Conservation (phyloP, 106 monocot genomes). For the Gastrodia elata region DNA sequence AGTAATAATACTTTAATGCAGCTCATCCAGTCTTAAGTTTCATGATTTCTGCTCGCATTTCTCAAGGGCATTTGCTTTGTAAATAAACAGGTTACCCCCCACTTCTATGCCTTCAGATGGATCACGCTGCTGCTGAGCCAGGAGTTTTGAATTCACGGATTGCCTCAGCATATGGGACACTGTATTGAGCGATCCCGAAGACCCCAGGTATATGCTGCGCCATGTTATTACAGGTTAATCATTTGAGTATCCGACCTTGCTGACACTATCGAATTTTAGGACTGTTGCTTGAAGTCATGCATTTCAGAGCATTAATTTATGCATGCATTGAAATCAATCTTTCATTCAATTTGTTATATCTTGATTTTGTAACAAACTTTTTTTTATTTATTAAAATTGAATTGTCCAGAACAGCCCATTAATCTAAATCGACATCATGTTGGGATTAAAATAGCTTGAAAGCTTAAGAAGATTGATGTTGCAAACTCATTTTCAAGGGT, state of each 20-base stretch:
- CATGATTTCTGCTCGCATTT: not conserved
- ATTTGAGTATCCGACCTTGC: not conserved
- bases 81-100: conserved; percentile 26
- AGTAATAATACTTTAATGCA: not conserved
- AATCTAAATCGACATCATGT: not conserved
- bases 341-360: not conserved
- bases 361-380: not conserved
- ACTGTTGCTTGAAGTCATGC: not conserved
- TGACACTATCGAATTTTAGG: not conserved
- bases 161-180: conserved; percentile 23
- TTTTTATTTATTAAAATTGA: not conserved
- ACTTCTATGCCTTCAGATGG: conserved; percentile 30
- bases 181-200: conserved; percentile 26
- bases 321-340: not conserved
- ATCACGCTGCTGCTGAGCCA: conserved; percentile 22
- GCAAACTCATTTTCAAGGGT: too few relatives aligned
- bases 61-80: not conserved
- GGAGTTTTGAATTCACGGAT: conserved; percentile 19
- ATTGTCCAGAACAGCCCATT: not conserved
- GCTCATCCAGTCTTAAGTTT: not conserved
- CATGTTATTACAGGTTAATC: too few relatives aligned
- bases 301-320: not conserved
- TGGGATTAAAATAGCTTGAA: not conserved
- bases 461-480: too few relatives aligned
- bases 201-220: conserved; percentile 29